Base-by-base conservation (phyloP, 1,284 basidiomycete species). In the Ceratorhiza oryzae-sativae region DNA sequence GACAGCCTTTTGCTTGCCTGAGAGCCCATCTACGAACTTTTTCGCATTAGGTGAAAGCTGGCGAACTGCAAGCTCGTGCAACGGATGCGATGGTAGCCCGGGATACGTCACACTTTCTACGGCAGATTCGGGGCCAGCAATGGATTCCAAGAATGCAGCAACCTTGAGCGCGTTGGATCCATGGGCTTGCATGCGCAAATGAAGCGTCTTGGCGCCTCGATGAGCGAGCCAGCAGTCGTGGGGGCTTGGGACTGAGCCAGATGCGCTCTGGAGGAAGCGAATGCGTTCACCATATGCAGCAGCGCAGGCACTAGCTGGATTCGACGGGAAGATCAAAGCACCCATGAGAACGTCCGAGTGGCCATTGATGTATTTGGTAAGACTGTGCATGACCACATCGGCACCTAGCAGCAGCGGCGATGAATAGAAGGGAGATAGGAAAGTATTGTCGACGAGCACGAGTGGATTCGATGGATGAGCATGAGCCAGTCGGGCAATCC, bases 331-430 rank as follows among this genome's bases (percentile, higher is more conserved):
- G 76, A 94, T 89, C 71, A 92, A 81, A 0, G 90, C 89, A 42
- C 95, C 95, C 86, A 94, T 92, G 77, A 97, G 85, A 77, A 95
- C 92, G 79, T 98, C 95, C 0, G 91, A 92, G 82, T 97, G 95
- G 0, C 96, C 95, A 78, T 95, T 95, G 78, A 97, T 84, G 82
- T 97, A 98, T 81, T 98, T 98, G 0, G 94, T 93, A 58, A 94
- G 82, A 53, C 74, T 85, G 84, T 95, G 90, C 46, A 92, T 74
- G 76, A 94, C 92, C 75, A 95, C 83, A 78, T 95, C 93, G 20
- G 94, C 94, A 41, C 94, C 92, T 46, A 91, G 88, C 53, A 90
- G 85, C 34, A 98, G 87, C 0, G 96, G 96, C 1, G 93, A 95
- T 71, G 90, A 87, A 83, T 92, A 97, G 84, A 90, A 98, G 0